Base-by-base conservation (phyloP, 2,329 filamentous ascomycete species). In the Botryotinia convoluta region DNA sequence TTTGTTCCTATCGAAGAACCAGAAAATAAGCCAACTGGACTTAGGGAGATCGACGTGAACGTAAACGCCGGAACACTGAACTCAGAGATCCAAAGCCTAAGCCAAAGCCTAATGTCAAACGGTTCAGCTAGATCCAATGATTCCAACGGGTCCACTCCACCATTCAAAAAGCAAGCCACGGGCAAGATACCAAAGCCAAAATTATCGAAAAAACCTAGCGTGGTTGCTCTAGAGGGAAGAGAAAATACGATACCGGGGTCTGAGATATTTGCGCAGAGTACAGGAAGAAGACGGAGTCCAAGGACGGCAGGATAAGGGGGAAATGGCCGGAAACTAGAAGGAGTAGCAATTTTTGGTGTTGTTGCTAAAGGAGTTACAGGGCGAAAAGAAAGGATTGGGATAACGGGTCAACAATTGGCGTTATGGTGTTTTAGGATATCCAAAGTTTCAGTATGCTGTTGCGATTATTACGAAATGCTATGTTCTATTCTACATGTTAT, bases 11-110 rank as follows among this genome's bases (percentile, higher is more conserved):
- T 71, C 32, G 72, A 75, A 32, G 57, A 69, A 10, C 72, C 54
- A 29, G 75, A 79, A 20, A 65, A 71, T 35, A 75, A 75, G 67
- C 75, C 77, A 54, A 80, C 80, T 79, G 82, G 84, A 76, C 82
- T 87, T 80, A 84, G 85, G 82, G 85, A 87, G 83, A 82, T 86
- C 83, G 84, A 87, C 81, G 74, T 75, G 42, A 82, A 82, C 72
- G 74, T 84, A 78, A 85, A 85, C 80, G 82, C 85, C 78, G 81
- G 80, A 75, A 79, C 78, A 73, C 71, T 75, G 71, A 77, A 45
- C 57, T 72, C 57, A 65, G 74, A 75, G 63, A 71, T 68, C 42
- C 37, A 75, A 76, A 74, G 26, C 60, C 59, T 71, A 42, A 72
- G 44, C 62, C 63, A 68, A 60, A 72, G 71, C 51, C 37, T 59